Conservation (phyloP, 805 yeast species). For the Blastobotrys attinorum region DNA sequence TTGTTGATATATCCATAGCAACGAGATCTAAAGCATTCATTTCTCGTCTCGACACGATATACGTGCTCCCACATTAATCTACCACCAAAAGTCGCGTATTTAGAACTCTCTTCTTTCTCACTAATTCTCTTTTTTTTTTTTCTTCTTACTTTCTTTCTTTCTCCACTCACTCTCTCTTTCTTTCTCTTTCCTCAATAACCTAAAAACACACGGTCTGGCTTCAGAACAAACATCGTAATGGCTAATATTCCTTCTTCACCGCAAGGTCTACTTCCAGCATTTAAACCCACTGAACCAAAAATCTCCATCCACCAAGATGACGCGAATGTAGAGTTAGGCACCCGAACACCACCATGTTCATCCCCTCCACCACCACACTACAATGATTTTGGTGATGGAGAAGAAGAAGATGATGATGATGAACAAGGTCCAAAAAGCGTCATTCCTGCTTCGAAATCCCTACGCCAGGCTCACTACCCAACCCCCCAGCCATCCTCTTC, state of each 20-base stretch:
- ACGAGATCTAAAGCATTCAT: no score
- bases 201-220: no score
- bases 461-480: constrained; percentile 15
- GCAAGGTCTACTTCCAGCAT: constrained; percentile 16
- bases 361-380: constrained; percentile 9
- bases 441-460: constrained; percentile 15
- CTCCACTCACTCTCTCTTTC: no score
- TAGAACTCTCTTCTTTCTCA: neutral
- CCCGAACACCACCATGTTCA: neutral
- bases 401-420: constrained; percentile 18
- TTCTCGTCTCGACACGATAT: no score
- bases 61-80: no score
- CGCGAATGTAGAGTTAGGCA: constrained; percentile 2
- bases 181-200: no score
- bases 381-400: constrained; percentile 8
- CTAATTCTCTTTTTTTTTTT: neutral
- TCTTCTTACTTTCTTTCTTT: no score
- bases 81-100: neutral
- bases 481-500: constrained; percentile 25
- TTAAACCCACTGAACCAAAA: constrained; percentile 6
- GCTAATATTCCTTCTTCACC: neutral
- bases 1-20: no score
- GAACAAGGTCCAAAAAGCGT: no score
- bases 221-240: no score
- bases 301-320: neutral